These are phyloP conservation scores for Paraphysoderma sedebokerense DNA, from an alignment of 371 early-diverging fungal genomes.

Conservation along the genomic window DNA sequence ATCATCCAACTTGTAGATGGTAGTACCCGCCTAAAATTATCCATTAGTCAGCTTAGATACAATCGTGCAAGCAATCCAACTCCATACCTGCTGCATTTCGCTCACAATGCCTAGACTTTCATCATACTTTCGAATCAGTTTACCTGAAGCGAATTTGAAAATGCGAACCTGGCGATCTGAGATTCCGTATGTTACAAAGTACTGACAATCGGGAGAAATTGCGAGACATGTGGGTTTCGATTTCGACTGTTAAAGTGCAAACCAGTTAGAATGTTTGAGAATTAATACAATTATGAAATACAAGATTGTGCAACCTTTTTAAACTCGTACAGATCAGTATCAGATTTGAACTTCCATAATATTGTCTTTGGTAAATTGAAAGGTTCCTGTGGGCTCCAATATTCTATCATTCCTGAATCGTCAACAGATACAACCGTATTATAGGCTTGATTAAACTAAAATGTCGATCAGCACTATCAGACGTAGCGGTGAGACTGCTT, in stretches of 20 bases:
- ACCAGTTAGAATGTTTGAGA: neutral
- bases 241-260: conserved; percentile 16
- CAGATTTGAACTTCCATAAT: conserved; percentile 62
- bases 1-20: conserved; percentile 62
- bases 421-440: conserved; percentile 73
- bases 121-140: conserved; percentile 74
- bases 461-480: neutral
- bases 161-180: conserved; percentile 74
- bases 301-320: conserved; percentile 42
- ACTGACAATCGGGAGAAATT: conserved; percentile 58
- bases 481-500: neutral
- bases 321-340: conserved; percentile 89
- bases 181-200: conserved; percentile 73
- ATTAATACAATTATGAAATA: neutral
- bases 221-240: conserved; percentile 57
- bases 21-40: conserved; percentile 53
- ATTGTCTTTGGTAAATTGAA: conserved; percentile 17
- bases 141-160: conserved; percentile 66
- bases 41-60: no score
- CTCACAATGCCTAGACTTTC: conserved; percentile 63
- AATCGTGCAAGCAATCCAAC: no score
- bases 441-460: conserved; percentile 45
- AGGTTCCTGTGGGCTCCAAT: conserved; percentile 58
- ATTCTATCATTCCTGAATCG: conserved; percentile 72
- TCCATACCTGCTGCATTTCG: conserved; percentile 62